Conservation (phyloP, 768 basidiomycete species). For the Leccinum truebloodii region DNA sequence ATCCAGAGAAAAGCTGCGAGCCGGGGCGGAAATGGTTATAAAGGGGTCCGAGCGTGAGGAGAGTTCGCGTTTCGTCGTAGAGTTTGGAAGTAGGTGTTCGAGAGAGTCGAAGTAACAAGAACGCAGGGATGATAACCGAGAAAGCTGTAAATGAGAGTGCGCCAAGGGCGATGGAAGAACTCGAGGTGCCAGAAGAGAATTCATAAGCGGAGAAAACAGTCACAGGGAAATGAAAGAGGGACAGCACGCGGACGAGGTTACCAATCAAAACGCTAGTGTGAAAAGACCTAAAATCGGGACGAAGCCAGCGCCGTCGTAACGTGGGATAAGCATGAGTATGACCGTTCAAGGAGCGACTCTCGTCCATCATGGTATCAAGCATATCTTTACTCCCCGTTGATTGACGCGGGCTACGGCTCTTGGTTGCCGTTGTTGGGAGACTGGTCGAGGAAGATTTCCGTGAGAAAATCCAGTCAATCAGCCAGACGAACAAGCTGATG, state of each 20-base stretch:
- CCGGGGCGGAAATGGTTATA: conserved; percentile 95
- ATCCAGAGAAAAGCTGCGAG: conserved; percentile 82
- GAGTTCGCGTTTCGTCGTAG: conserved; percentile 91
- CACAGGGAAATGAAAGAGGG: conserved; percentile 93
- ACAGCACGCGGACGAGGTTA: conserved; percentile 87
- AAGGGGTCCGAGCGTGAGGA: conserved; percentile 86
- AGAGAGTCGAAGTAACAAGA: conserved; percentile 76
- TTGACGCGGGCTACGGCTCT: conserved; percentile 41
- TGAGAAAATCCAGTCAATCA: conserved; percentile 57
- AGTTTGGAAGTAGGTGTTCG: conserved; percentile 84
- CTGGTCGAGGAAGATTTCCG: conserved; percentile 19
- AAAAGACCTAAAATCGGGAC: conserved; percentile 71
- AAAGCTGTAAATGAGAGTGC: conserved; percentile 79
- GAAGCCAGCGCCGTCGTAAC: conserved; percentile 35
- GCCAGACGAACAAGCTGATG: conserved; percentile 72
- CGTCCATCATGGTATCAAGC: conserved; percentile 38
- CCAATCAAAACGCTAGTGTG: conserved; percentile 83
- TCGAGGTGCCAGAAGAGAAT: conserved; percentile 45
- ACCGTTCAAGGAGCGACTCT: conserved; percentile 32
- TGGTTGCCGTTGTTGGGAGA: conserved; percentile 23
- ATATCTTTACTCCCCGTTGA: conserved; percentile 53
- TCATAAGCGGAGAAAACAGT: conserved; percentile 87
- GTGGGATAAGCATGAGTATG: conserved; percentile 23
- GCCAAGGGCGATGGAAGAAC: conserved; percentile 73
- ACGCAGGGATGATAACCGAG: conserved; percentile 73